Base-by-base conservation (phyloP, 495 filamentous ascomycete species). In the Xylaria grammica region DNA sequence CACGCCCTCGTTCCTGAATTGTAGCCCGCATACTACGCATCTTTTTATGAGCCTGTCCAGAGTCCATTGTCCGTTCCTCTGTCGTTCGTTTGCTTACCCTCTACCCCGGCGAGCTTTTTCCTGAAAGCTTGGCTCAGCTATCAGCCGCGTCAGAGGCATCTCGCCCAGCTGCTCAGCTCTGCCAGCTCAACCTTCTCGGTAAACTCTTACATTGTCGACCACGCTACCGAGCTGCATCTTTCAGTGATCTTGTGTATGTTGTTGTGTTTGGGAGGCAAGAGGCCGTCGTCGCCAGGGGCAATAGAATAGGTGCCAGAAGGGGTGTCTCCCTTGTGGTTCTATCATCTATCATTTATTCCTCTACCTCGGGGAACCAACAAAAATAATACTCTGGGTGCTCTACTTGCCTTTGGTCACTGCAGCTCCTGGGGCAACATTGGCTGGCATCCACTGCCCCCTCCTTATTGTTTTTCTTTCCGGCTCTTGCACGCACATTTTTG, bases 251-350 rank as follows among this genome's bases (percentile, higher is more conserved):
- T 34, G n/a, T 1, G 30, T 19, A 9, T 48, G 24, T 19, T 38
- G n/a, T 22, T 36, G 29, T 34, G 40, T 44, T 58, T 54, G 11
- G 53, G 52, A 42, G 64, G 57, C 24, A 58, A 74, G 36, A 56
- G 36, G 32, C 44, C 19, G 26, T 57, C 29, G 48, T 27, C 27
- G 46, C 30, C 32, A 20, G 17, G 42, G 63, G 6, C 42, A n/a
- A 64, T 22, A 30, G 8, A n/a, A 64, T 22, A 30, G 8, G 22
- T 29, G 32, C 50, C 4, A 54, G 26, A 15, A 53, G 30, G n/a
- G 22, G 26, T 44, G 58, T 36, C 30, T 30, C 40, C 24, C 9
- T 32, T 27, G 29, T 5, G 27, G 19, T 20, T 40, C 44, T 42
- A 45, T 52, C 49, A 42, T 1, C 27, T 53, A 24, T 17, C 49